A percentile compares a stretch with the other conserved stretches of the same genome.
phyloP scores from a whole-genome alignment of 2,329 filamentous ascomycete genomes.

The Colletotrichum sidae region DNA sequence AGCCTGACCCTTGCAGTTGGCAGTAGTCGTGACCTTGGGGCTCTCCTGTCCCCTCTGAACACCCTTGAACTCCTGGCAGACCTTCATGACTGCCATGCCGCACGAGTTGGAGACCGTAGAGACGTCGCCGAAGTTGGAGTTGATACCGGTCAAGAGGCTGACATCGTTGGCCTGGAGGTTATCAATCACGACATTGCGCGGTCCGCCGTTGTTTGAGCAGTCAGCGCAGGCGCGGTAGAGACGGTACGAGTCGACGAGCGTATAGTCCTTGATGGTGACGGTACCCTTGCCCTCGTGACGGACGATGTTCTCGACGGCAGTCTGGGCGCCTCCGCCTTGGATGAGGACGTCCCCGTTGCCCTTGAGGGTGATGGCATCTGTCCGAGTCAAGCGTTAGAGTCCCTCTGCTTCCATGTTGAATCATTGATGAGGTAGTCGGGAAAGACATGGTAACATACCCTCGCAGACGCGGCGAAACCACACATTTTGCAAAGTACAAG shows the following conservation, averaged over 20 bases:
- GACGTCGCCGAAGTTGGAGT: slow-evolving; percentile 49
- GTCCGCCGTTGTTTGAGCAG: slow-evolving; percentile 44
- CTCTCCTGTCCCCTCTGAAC: slow-evolving; percentile 25
- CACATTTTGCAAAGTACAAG: slow-evolving; percentile 53
- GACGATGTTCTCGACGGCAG: slow-evolving; percentile 45
- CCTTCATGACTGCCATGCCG: slow-evolving; percentile 19
- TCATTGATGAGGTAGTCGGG: not conserved
- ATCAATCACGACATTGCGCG: not conserved
- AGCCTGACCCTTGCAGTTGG: slow-evolving; percentile 26
- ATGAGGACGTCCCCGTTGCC: slow-evolving; percentile 35
- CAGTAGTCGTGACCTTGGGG: slow-evolving; percentile 26
- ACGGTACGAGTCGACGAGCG: slow-evolving; percentile 53
- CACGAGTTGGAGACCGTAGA: slow-evolving; percentile 37
- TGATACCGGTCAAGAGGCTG: slow-evolving; percentile 52
- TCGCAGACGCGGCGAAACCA: slow-evolving; percentile 53
- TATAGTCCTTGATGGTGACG: slow-evolving; percentile 46
- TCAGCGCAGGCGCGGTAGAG: slow-evolving; percentile 57
- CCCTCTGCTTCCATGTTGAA: too few relatives aligned
- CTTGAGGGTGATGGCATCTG: slow-evolving; percentile 11
- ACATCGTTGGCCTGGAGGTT: slow-evolving; percentile 15
- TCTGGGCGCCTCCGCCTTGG: slow-evolving; percentile 47
- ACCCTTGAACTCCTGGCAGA: slow-evolving; percentile 34
- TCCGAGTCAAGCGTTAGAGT: too few relatives aligned
- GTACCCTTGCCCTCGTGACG: slow-evolving; percentile 48
- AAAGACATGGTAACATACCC: slow-evolving; percentile 28